A percentile compares a stretch with the other conserved stretches of the same genome.
phyloP scores from a whole-genome alignment of 805 yeast species.

The Lipomyces mesembrius region DNA sequence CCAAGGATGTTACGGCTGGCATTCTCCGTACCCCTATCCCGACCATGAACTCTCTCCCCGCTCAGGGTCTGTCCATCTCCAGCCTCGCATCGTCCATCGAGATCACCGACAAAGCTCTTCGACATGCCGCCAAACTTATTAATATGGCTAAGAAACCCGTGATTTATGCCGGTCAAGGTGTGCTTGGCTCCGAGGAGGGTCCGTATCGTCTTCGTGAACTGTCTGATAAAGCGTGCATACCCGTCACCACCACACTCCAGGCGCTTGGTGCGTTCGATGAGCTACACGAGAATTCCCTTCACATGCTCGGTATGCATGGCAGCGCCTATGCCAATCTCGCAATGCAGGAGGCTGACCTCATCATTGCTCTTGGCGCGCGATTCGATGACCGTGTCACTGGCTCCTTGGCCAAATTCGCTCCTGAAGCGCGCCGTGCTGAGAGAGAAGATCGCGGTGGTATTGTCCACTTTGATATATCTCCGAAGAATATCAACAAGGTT shows the following conservation, averaged over 20 bases:
- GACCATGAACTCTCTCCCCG: slow-evolving; percentile 58
- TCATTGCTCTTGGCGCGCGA: slow-evolving; percentile 94
- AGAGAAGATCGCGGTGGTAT: slow-evolving; percentile 91
- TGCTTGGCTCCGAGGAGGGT: slow-evolving; percentile 77
- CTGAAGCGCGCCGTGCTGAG: slow-evolving; percentile 89
- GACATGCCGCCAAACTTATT: slow-evolving; percentile 75
- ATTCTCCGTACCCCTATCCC: slow-evolving; percentile 87
- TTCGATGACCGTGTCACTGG: slow-evolving; percentile 99
- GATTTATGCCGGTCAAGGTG: slow-evolving; percentile 90
- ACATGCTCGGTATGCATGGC: slow-evolving; percentile 99
- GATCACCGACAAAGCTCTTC: slow-evolving; percentile 73
- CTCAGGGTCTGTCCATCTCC: slow-evolving; percentile 56
- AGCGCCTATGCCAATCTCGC: slow-evolving; percentile 93
- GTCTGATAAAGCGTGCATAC: slow-evolving; percentile 87
- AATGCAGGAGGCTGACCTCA: slow-evolving; percentile 89
- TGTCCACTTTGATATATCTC: slow-evolving; percentile 91
- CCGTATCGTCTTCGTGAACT: slow-evolving; percentile 79
- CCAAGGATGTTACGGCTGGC: slow-evolving; percentile 97
- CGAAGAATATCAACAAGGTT: slow-evolving; percentile 97
- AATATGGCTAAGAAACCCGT: slow-evolving; percentile 86
- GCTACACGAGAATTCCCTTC: slow-evolving; percentile 83
- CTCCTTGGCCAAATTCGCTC: slow-evolving; percentile 84
- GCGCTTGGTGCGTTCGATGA: slow-evolving; percentile 95
- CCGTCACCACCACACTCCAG: slow-evolving; percentile 94
- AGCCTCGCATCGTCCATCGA: slow-evolving; percentile 73